A percentile compares a stretch with the other conserved stretches of the same genome.
Conservation (phyloP, 176 grass and related monocot genomes). For the Stipa capillata region DNA sequence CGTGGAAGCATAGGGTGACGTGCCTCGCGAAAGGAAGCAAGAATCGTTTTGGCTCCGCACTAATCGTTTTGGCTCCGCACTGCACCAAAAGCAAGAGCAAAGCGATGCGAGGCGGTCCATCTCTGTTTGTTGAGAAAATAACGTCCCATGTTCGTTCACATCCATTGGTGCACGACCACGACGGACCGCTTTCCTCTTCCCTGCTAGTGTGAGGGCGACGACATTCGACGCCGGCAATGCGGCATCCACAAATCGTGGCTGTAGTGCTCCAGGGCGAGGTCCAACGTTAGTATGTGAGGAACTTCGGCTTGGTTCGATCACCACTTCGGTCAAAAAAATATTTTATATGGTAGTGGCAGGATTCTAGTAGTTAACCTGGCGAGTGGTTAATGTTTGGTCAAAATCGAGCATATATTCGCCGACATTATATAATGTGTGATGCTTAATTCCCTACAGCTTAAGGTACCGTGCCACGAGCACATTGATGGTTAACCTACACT, state of each 20-base stretch:
- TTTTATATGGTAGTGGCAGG: neutral
- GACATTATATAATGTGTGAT: too few species aligned
- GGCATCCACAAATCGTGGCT: neutral
- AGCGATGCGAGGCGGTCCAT: too few species aligned
- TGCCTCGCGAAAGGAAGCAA: neutral
- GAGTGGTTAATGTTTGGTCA: neutral
- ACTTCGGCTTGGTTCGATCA: neutral
- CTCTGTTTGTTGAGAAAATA: neutral
- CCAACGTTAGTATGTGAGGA: neutral
- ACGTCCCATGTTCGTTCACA: neutral
- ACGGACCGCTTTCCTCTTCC: neutral
- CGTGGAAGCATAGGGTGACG: neutral
- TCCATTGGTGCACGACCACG: neutral
- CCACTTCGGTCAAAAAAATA: slow-evolving; percentile 4
- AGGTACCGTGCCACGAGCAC: too few species aligned
- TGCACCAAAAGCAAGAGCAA: neutral
- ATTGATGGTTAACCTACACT: too few species aligned
- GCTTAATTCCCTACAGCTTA: too few species aligned
- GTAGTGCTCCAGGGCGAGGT: neutral
- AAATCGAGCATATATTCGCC: neutral
- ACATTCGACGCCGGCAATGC: too few species aligned
- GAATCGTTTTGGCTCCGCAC: neutral
- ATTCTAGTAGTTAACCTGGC: neutral
- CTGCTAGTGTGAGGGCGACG: neutral
- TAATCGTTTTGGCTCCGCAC: too few species aligned